phyloP scores from a whole-genome alignment of 192 early-diverging fungal genomes.

The Mortierella alpina region DNA sequence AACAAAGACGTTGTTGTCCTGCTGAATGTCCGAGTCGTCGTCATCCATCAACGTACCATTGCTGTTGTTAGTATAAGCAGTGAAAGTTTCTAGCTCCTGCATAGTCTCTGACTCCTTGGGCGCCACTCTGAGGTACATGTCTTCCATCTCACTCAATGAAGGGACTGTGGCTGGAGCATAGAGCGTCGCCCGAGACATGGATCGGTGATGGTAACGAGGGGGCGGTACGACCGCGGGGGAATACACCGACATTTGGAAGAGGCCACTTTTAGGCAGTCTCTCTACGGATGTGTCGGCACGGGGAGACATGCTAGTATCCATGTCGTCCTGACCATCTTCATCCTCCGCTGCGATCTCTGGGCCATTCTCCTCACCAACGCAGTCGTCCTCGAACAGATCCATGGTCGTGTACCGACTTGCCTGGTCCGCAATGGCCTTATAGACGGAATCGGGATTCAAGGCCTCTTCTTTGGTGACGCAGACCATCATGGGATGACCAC shows the following conservation, averaged over 20 bases:
- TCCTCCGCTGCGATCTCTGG: neutral
- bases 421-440: slow-evolving; percentile 52
- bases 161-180: slow-evolving; percentile 23
- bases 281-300: neutral
- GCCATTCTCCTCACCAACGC: neutral
- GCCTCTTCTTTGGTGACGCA: slow-evolving; percentile 57
- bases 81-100: slow-evolving; percentile 3
- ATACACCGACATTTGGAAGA: slow-evolving; percentile 25
- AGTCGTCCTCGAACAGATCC: slow-evolving; percentile 46
- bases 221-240: slow-evolving; percentile 5
- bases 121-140: slow-evolving; percentile 28
- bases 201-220: slow-evolving; percentile 14
- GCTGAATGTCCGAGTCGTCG: neutral
- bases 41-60: neutral
- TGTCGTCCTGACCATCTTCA: slow-evolving; percentile 16
- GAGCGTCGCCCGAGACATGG: slow-evolving; percentile 5
- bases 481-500: slow-evolving; percentile 60
- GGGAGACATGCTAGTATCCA: slow-evolving; percentile 12
- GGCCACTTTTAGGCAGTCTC: slow-evolving; percentile 8
- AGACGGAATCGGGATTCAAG: slow-evolving; percentile 35
- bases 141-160: slow-evolving; percentile 13
- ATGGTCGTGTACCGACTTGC: slow-evolving; percentile 55
- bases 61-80: neutral
- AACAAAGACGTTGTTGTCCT: neutral
- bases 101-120: slow-evolving; percentile 1